Conservation (phyloP, 208 protist species). For the Phytomonas francai region DNA sequence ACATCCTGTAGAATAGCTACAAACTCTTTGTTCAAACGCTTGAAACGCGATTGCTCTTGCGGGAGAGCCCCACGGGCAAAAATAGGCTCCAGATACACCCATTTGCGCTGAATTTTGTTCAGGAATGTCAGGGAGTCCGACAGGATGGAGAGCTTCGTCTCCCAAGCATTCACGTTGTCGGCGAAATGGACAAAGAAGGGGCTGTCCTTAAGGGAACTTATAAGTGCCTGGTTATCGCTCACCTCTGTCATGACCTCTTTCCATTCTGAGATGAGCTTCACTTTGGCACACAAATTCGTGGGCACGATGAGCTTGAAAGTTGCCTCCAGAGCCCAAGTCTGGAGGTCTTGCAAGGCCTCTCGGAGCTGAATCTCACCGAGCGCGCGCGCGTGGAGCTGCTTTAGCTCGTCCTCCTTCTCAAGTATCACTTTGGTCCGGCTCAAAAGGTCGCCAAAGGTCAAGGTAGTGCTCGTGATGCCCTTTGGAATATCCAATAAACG, state of each 20-base stretch:
- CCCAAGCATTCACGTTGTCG: conserved; percentile 86
- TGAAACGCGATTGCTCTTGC: conserved; percentile 94
- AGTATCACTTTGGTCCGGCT: conserved; percentile 63
- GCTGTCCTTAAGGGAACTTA: conserved; percentile 94
- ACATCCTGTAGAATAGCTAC: conserved; percentile 86
- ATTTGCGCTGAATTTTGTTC: conserved; percentile 95
- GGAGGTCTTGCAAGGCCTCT: conserved; percentile 93
- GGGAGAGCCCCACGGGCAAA: conserved; percentile 95
- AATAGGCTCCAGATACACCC: conserved; percentile 98
- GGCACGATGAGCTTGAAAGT: conserved; percentile 82
- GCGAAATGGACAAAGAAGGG: conserved; percentile 91
- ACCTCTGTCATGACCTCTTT: conserved; percentile 94
- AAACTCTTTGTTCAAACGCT: conserved; percentile 95
- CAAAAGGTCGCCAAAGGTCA: conserved; percentile 90
- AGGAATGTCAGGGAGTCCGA: conserved; percentile 78
- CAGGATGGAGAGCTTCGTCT: conserved; percentile 86
- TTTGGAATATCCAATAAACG: conserved; percentile 76
- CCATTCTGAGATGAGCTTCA: conserved; percentile 96
- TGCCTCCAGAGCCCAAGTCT: conserved; percentile 84
- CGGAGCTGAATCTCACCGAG: conserved; percentile 93
- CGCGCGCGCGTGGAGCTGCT: conserved; percentile 89
- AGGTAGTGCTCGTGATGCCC: conserved; percentile 53
- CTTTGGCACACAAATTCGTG: conserved; percentile 21
- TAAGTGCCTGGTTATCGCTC: conserved; percentile 93
- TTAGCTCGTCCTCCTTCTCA: conserved; percentile 80